Conservation (phyloP, 2,329 filamentous ascomycete species). For the Pseudocercospora fuligena region DNA sequence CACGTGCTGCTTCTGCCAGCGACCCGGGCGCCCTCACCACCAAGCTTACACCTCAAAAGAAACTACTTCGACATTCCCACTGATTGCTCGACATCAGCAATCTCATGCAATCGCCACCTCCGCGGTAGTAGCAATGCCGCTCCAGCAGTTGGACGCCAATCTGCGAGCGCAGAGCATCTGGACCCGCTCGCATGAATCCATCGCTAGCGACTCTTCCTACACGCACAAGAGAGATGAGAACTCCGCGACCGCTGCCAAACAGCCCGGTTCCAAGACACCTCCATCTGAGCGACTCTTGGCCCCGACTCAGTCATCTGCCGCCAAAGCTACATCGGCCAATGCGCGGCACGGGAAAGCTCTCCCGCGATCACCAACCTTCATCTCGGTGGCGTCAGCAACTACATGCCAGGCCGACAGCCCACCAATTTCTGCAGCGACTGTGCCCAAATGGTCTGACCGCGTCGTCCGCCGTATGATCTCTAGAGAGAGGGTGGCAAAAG, state of each 20-base stretch:
- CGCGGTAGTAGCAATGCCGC: neutral
- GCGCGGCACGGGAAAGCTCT: constrained; percentile 5
- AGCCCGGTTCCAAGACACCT: neutral
- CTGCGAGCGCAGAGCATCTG: neutral
- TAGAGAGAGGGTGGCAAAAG: constrained; percentile 5
- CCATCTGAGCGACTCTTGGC: constrained; percentile 21
- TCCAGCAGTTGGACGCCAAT: neutral
- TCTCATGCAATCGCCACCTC: neutral
- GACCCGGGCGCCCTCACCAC: too few relatives aligned
- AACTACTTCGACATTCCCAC: neutral
- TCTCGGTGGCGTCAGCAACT: constrained; percentile 5
- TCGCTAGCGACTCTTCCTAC: neutral
- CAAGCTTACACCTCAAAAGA: neutral
- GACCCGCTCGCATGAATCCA: neutral
- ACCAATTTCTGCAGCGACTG: neutral
- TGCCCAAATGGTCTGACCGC: constrained; percentile 10
- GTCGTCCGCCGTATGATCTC: constrained; percentile 5
- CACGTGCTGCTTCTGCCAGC: neutral
- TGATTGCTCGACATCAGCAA: neutral
- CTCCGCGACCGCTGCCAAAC: neutral
- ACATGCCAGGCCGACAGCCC: neutral
- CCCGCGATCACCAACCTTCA: neutral
- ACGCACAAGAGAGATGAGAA: neutral
- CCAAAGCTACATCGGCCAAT: constrained; percentile 25
- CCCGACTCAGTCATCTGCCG: constrained; percentile 36